Base-by-base conservation (phyloP, 305 asterid genomes). In the Fraxinus albicans region DNA sequence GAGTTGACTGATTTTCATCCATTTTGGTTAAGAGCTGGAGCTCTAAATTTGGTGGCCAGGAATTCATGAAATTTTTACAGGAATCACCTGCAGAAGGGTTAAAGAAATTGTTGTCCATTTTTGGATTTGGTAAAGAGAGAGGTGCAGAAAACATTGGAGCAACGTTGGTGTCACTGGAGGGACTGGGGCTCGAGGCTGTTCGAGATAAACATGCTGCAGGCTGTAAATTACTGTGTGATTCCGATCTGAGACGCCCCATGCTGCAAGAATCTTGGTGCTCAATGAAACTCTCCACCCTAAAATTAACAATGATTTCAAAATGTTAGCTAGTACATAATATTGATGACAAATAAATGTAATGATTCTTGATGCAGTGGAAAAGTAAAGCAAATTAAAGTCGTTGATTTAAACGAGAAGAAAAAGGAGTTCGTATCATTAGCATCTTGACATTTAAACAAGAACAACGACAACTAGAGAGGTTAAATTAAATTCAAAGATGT, bases 251-350 rank as follows among this genome's bases (percentile, higher is more conserved):
- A 0, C 83, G 88, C 19, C 91, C 92, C 84, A 91, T 55, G 50
- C 86, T 88, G 82, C 98, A 95, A 29, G 91, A 90, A 80, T 95
- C 98, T 83, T 94, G 98, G 75, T 95, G 98, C 85, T 95, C 98
- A 2, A 95, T 93, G 86, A 95, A 93, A 83, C 95, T 93, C 89
- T 95, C 98, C 86, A 92, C 98, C 88, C 98, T 95, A 84, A 0
- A 77, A 83, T 80, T 23, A 21, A 70, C 21, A 40, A 74, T 63
- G 12, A 4, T 53, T 53, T 53, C 63, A 53, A 12, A 44, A 44
- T 44, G 17, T 38, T 38, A 40, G 2, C 47, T 40, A 40, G 47
- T 40, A 40, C 55, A 44, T 29, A 3, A 36, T 19, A 50, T 73
- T 81, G 79, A 65, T 65, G 31, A 72, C 19, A 75, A 80, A 12